phyloP scores from a whole-genome alignment of 1,284 basidiomycete species.

The Leccinum glutinopallens region DNA sequence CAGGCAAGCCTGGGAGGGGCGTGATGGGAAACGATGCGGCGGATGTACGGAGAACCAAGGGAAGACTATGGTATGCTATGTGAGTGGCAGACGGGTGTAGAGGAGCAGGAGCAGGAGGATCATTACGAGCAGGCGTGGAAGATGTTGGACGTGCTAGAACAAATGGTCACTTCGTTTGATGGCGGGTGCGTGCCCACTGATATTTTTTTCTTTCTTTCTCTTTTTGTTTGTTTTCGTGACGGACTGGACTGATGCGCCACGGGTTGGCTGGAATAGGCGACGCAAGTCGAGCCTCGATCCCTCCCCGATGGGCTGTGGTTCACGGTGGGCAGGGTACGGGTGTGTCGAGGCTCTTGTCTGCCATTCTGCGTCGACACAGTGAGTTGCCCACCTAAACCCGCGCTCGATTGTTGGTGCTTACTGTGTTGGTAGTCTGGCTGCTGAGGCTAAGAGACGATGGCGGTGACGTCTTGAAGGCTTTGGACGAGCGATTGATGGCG shows the following conservation, averaged over 20 bases:
- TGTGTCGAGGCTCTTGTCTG: slow-evolving; percentile 67
- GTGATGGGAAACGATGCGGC: slow-evolving; percentile 58
- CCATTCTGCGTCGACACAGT: slow-evolving; percentile 78
- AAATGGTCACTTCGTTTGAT: slow-evolving; percentile 56
- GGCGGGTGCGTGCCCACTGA: slow-evolving; percentile 42
- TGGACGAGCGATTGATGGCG: slow-evolving; percentile 61
- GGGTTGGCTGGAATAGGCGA: slow-evolving; percentile 35
- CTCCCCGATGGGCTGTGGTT: slow-evolving; percentile 29
- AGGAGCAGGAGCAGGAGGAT: slow-evolving; percentile 44
- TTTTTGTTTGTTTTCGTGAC: background rate
- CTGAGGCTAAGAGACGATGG: slow-evolving; percentile 64
- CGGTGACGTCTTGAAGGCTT: slow-evolving; percentile 53
- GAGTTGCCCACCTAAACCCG: slow-evolving; percentile 31
- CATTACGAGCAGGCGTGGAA: slow-evolving; percentile 57
- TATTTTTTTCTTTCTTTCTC: background rate
- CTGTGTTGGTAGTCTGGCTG: slow-evolving; percentile 63
- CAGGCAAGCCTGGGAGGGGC: slow-evolving; percentile 55
- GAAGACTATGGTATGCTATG: slow-evolving; percentile 57
- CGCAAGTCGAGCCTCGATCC: slow-evolving; percentile 43
- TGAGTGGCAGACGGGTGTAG: slow-evolving; percentile 39
- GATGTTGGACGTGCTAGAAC: slow-evolving; percentile 62
- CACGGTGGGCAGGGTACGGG: slow-evolving; percentile 53
- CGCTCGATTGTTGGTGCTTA: background rate
- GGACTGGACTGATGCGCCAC: slow-evolving; percentile 16
- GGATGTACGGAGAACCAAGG: slow-evolving; percentile 63